Conservation (phyloP, 495 filamentous ascomycete genomes). For the Chaetomium cochliodes region DNA sequence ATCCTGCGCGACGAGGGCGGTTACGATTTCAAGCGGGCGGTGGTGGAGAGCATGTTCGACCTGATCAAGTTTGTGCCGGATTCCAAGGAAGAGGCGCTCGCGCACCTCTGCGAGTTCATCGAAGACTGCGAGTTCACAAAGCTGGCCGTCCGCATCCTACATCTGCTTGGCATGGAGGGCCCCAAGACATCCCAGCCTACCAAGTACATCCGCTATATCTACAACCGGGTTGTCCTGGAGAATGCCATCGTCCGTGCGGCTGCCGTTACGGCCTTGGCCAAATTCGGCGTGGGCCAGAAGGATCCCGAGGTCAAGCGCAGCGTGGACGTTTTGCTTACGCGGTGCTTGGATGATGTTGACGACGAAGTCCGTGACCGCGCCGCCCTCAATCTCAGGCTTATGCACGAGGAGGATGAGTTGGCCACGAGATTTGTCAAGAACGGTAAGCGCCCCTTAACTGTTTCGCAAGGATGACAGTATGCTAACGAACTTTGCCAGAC, state of each 20-base stretch:
- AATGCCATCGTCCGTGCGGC: conserved; percentile 95
- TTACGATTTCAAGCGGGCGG: conserved; percentile 96
- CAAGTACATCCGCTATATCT: conserved; percentile 99
- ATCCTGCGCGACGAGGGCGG: conserved; percentile 95
- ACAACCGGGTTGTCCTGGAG: conserved; percentile 96
- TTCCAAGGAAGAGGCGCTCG: conserved; percentile 94
- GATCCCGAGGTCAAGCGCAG: conserved; percentile 95
- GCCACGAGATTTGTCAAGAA: conserved; percentile 87
- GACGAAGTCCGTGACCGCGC: conserved; percentile 97
- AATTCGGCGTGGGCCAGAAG: conserved; percentile 96
- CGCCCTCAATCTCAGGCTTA: conserved; percentile 85
- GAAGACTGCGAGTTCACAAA: conserved; percentile 99
- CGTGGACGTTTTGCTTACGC: conserved; percentile 85
- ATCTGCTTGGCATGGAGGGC: conserved; percentile 89
- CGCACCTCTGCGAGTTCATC: conserved; percentile 97
- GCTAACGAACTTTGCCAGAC: conserved; percentile 44
- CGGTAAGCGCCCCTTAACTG: conserved; percentile 51
- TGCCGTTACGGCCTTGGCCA: conserved; percentile 91
- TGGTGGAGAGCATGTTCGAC: conserved; percentile 99
- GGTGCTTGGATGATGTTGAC: conserved; percentile 95
- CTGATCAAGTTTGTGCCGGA: conserved; percentile 98
- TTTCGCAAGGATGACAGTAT: background rate
- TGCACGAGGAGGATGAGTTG: conserved; percentile 80
- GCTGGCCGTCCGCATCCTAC: conserved; percentile 89
- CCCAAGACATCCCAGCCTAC: conserved; percentile 94